These are phyloP conservation scores for Chenopodium formosanum DNA, from an alignment of 148 eudicot genomes.

Conservation along the genomic window DNA sequence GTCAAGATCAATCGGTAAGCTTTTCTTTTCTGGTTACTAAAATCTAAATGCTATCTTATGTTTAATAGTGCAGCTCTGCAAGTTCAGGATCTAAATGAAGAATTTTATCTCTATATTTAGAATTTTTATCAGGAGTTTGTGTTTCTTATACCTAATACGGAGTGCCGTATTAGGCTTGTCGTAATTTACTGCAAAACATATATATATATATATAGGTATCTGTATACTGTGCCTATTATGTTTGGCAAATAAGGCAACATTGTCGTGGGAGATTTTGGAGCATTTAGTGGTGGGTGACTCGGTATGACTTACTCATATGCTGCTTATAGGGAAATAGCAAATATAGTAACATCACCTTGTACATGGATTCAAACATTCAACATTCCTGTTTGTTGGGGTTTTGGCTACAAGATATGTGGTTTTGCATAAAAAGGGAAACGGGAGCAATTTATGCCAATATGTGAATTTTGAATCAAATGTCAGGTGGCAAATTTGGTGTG, in stretches of 20 bases:
- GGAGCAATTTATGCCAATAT: background rate
- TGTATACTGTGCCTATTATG: background rate
- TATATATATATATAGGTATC: background rate
- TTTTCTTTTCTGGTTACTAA: slow-evolving; percentile 3
- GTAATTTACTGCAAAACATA: background rate
- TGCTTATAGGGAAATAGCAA: background rate
- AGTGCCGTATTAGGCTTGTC: background rate
- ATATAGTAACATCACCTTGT: background rate
- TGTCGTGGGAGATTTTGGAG: background rate
- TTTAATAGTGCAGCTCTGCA: background rate
- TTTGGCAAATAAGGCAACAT: background rate
- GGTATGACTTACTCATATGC: background rate
- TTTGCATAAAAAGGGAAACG: background rate
- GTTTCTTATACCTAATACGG: background rate
- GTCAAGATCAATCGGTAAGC: slow-evolving; percentile 69
- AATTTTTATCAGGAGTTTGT: background rate
- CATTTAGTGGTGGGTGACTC: background rate
- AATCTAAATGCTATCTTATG: background rate
- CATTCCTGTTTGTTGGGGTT: background rate
- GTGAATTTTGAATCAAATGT: no score
- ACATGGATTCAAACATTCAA: background rate
- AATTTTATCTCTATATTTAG: background rate
- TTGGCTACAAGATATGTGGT: background rate
- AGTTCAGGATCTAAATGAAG: background rate
- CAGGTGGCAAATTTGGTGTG: background rate